Conservation (phyloP, 2,329 filamentous ascomycete genomes). For the Sarocladium oryzae region DNA sequence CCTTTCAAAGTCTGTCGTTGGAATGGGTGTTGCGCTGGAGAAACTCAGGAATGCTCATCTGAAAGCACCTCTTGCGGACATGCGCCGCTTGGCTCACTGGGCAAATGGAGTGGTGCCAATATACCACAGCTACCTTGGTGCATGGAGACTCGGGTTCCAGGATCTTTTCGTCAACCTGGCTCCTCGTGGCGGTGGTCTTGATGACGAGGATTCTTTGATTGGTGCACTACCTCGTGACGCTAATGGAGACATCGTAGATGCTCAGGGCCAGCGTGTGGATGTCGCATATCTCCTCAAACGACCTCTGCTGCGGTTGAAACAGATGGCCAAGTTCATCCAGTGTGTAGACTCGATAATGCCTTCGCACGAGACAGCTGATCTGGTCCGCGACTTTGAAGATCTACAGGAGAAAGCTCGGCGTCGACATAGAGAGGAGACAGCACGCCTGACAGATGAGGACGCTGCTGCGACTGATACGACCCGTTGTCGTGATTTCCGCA, state of each 20-base stretch:
- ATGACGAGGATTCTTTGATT: conserved; percentile 55
- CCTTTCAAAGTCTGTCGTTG: conserved; percentile 80
- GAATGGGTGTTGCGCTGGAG: conserved; percentile 89
- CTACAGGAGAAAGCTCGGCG: conserved; percentile 73
- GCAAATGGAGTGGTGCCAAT: conserved; percentile 69
- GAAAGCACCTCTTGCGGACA: conserved; percentile 67
- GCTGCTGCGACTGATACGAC: conserved; percentile 78
- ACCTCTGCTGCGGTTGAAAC: conserved; percentile 80
- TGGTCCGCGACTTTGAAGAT: conserved; percentile 52
- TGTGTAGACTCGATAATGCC: conserved; percentile 51
- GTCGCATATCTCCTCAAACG: conserved; percentile 89
- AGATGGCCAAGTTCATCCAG: conserved; percentile 77
- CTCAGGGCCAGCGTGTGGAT: conserved; percentile 82
- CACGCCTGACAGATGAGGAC: conserved; percentile 74
- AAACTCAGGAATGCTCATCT: conserved; percentile 75
- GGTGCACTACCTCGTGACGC: conserved; percentile 55
- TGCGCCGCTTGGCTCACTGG: conserved; percentile 71
- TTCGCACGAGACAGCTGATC: conserved; percentile 37
- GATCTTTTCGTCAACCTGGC: conserved; percentile 91
- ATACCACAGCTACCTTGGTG: conserved; percentile 78
- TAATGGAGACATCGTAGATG: conserved; percentile 61
- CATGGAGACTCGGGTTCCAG: conserved; percentile 90
- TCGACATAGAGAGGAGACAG: conserved; percentile 56
- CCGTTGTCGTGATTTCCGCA: conserved; percentile 71
- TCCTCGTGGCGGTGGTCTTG: conserved; percentile 47